phyloP scores from a whole-genome alignment of 345 rosid genomes.

The Rhizophora mangle region DNA sequence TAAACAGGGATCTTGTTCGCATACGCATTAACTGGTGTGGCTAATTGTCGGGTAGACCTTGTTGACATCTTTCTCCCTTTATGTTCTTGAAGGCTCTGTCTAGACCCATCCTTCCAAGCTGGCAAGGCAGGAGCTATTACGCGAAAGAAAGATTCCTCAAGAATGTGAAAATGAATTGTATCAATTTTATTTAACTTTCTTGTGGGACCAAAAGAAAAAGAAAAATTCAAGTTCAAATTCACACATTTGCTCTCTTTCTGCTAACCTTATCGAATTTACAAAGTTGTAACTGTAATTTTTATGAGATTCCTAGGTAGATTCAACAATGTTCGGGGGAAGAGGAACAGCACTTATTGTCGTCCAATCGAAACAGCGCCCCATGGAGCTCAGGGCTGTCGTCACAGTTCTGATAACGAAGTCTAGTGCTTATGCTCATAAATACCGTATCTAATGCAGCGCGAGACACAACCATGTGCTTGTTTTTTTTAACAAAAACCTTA shows the following conservation, averaged over 20 bases:
- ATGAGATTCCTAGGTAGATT: slow-evolving; percentile 20
- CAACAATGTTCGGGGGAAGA: slow-evolving; percentile 8
- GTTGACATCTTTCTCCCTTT: not conserved
- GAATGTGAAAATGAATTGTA: too few relatives aligned
- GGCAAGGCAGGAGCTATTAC: too few relatives aligned
- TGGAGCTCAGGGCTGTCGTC: not conserved
- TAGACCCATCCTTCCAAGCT: not conserved
- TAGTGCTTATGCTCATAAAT: not conserved
- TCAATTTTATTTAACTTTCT: not conserved
- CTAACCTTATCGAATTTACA: not conserved
- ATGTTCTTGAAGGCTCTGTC: not conserved
- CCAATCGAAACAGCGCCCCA: slow-evolving; percentile 6
- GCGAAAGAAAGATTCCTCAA: too few relatives aligned
- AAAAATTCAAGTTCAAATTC: too few relatives aligned
- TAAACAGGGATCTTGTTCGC: slow-evolving; percentile 13
- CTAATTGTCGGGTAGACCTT: not conserved
- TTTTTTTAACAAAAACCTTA: not conserved
- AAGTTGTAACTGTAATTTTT: slow-evolving; percentile 17
- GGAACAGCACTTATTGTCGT: slow-evolving; percentile 7
- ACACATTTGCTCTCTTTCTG: not conserved
- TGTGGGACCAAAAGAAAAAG: not conserved
- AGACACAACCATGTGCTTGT: slow-evolving; percentile 31
- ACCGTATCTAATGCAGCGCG: slow-evolving; percentile 6
- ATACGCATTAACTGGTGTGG: not conserved
- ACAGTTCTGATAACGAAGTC: not conserved